These are phyloP conservation scores for Xylaria sp. DNA, from an alignment of 2,329 filamentous ascomycete species.

Conservation along the genomic window DNA sequence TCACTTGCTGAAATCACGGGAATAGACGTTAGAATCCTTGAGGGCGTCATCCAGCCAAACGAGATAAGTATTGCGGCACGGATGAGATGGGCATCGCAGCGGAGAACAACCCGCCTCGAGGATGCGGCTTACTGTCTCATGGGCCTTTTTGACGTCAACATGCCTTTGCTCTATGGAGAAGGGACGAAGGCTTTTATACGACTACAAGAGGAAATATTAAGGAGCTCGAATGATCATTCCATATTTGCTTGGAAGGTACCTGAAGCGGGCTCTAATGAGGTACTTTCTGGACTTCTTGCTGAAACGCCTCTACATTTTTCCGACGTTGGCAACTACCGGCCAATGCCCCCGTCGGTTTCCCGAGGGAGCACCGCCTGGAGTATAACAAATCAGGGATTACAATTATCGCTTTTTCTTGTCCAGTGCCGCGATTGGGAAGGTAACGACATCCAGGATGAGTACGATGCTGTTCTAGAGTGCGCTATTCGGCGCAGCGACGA, in stretches of 20 bases:
- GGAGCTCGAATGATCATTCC: conserved; percentile 30
- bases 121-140: conserved; percentile 35
- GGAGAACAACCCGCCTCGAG: conserved; percentile 31
- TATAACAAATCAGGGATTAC: conserved; percentile 32
- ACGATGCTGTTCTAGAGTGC: conserved; percentile 32
- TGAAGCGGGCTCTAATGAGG: neutral
- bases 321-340: conserved; percentile 24
- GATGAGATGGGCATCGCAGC: conserved; percentile 36
- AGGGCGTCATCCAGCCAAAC: conserved; percentile 22
- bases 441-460: conserved; percentile 15
- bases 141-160: conserved; percentile 37
- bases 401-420: conserved; percentile 25
- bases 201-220: conserved; percentile 37
- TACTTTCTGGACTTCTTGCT: conserved; percentile 33
- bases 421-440: neutral
- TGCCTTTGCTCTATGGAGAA: conserved; percentile 36
- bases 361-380: conserved; percentile 29
- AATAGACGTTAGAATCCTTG: conserved; percentile 28
- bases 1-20: conserved; percentile 33
- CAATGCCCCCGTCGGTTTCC: conserved; percentile 25
- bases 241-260: conserved; percentile 30
- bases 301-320: conserved; percentile 30
- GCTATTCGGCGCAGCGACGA: conserved; percentile 17
- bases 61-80: conserved; percentile 31
- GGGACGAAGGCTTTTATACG: conserved; percentile 34